phyloP scores from a whole-genome alignment of 2,329 filamentous ascomycete species.

The Fusarium staphyleae region DNA sequence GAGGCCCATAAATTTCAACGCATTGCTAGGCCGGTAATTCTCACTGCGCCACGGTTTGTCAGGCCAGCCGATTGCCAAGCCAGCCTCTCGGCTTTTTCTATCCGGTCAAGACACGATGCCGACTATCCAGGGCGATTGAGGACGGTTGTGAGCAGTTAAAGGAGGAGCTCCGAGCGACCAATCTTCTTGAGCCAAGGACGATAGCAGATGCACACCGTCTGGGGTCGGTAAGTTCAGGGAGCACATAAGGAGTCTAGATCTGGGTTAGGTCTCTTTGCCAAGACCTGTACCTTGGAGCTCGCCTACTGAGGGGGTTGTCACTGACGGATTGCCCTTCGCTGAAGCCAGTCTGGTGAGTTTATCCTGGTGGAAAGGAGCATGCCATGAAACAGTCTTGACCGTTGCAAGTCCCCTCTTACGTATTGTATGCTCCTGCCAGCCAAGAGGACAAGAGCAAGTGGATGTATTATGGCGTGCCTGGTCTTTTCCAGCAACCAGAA shows the following conservation, averaged over 20 bases:
- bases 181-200: conserved; percentile 30
- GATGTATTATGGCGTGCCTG: not conserved
- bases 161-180: conserved; percentile 23
- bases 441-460: no score
- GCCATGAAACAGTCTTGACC: conserved; percentile 21
- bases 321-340: conserved; percentile 29
- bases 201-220: conserved; percentile 4
- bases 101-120: conserved; percentile 38
- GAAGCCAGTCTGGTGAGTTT: conserved; percentile 12
- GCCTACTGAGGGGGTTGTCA: conserved; percentile 21
- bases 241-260: conserved; percentile 20
- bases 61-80: conserved; percentile 43
- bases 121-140: conserved; percentile 32
- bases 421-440: no score
- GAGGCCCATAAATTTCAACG: conserved; percentile 39
- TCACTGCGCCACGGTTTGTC: conserved; percentile 43
- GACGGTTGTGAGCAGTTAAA: conserved; percentile 17
- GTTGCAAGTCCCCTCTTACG: not conserved
- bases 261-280: conserved; percentile 17
- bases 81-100: conserved; percentile 44
- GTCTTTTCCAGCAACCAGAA: conserved; percentile 14
- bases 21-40: conserved; percentile 36
- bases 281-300: conserved; percentile 15
- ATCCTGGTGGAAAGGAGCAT: conserved; percentile 11
- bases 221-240: conserved; percentile 29